phyloP scores from a whole-genome alignment of 139 green algal species.

The Micromonas commoda region DNA sequence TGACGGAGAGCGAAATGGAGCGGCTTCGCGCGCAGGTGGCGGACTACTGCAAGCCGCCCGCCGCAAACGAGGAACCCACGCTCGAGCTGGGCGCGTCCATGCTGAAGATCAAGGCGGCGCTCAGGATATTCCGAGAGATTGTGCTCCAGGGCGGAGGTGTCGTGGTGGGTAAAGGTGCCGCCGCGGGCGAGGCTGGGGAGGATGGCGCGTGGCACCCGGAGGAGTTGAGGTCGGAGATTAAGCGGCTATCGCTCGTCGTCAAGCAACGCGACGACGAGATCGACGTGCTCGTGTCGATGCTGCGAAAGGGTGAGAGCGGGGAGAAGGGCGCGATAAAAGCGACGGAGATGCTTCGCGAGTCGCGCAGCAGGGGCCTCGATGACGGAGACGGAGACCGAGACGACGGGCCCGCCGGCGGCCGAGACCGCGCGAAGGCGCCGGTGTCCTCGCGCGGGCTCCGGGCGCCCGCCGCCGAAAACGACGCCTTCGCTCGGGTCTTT shows the following conservation, averaged over 20 bases:
- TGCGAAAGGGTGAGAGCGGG: slow-evolving; percentile 41
- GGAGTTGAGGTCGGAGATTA: background rate
- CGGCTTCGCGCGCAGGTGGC: background rate
- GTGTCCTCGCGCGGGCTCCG: background rate
- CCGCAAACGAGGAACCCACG: background rate
- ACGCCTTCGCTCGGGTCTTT: background rate
- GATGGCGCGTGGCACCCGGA: background rate
- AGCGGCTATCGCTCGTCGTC: background rate
- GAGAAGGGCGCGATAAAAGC: background rate
- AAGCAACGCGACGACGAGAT: slow-evolving; percentile 74
- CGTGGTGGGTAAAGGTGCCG: background rate
- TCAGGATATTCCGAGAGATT: slow-evolving; percentile 46
- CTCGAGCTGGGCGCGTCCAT: slow-evolving; percentile 33
- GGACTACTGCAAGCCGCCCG: slow-evolving; percentile 1
- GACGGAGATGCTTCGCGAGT: background rate
- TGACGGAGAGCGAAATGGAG: slow-evolving; percentile 60
- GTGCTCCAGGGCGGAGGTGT: background rate
- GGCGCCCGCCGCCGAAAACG: background rate
- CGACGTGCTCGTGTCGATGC: slow-evolving; percentile 60
- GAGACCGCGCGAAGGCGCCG: background rate
- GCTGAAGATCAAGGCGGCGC: slow-evolving; percentile 61
- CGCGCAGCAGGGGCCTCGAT: slow-evolving; percentile 38
- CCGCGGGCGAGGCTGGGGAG: background rate
- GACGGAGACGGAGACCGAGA: background rate
- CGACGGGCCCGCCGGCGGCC: background rate